Conservation (phyloP, 306 rosid genomes). For the Dalbergia cochinchinensis region DNA sequence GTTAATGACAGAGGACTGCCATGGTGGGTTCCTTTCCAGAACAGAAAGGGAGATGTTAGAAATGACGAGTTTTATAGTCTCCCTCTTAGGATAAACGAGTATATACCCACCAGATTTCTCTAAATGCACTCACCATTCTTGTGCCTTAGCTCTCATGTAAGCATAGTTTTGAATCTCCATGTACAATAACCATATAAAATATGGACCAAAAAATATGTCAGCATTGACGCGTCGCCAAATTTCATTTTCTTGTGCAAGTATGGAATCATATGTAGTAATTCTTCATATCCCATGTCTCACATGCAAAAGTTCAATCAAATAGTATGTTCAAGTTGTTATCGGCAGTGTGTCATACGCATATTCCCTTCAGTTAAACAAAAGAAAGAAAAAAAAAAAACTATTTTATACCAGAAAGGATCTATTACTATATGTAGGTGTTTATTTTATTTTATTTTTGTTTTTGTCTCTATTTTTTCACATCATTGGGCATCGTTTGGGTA, state of each 20-base stretch:
- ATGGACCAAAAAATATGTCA: conserved; percentile 26
- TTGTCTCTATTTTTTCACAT: no score
- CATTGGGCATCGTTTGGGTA: no score
- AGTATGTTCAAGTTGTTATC: not conserved
- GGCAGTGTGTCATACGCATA: not conserved
- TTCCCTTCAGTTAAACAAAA: not conserved
- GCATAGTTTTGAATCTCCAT: not conserved
- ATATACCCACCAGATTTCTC: conserved; percentile 71
- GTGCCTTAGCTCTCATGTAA: conserved; percentile 33
- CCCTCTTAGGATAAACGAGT: conserved; percentile 75
- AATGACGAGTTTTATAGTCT: conserved; percentile 78
- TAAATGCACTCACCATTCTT: conserved; percentile 33
- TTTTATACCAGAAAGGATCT: no score
- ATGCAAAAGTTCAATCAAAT: conserved; percentile 16
- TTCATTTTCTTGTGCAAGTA: conserved; percentile 36
- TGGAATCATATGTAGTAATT: conserved; percentile 34
- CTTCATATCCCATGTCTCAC: conserved; percentile 2
- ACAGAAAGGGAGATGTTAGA: conserved; percentile 79
- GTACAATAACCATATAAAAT: conserved; percentile 35
- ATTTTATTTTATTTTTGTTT: no score
- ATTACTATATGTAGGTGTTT: no score
- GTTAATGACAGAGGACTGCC: conserved; percentile 74
- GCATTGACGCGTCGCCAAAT: not conserved
- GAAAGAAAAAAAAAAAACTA: no score
- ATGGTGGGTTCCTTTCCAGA: conserved; percentile 91